phyloP scores from a whole-genome alignment of 148 eudicot species.

The Selenicereus undatus region DNA sequence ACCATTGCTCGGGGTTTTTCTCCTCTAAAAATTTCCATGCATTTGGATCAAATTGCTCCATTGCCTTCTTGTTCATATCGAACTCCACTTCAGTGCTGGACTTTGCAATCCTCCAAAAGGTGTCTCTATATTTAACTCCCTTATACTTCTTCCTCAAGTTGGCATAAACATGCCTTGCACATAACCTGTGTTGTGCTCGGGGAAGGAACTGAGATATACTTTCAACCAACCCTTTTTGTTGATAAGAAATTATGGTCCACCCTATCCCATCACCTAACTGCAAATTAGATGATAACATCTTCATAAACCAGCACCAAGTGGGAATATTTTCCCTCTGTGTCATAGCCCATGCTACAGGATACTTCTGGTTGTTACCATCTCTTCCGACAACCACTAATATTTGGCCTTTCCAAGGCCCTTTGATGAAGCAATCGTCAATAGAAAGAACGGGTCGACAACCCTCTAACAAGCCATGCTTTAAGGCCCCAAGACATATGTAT shows the following conservation, averaged over 20 bases:
- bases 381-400: background rate
- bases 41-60: background rate
- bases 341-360: background rate
- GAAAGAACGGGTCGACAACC: background rate
- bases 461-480: background rate
- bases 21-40: background rate
- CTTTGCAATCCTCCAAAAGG: background rate
- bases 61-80: background rate
- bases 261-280: background rate
- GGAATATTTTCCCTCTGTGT: background rate
- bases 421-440: background rate
- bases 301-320: background rate
- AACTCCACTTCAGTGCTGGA: background rate
- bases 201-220: background rate
- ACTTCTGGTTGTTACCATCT: background rate
- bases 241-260: background rate
- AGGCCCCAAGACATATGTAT: background rate
- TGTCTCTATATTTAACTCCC: background rate
- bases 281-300: background rate
- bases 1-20: background rate
- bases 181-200: background rate
- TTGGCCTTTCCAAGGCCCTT: background rate
- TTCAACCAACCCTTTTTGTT: background rate
- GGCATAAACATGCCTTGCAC: background rate
- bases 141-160: background rate